Evolutionary conservation across 2,329 filamentous ascomycete species (phyloP), one percentile per base, ranked within the genome.

Genomic region (Apiospora hydei): DNA sequence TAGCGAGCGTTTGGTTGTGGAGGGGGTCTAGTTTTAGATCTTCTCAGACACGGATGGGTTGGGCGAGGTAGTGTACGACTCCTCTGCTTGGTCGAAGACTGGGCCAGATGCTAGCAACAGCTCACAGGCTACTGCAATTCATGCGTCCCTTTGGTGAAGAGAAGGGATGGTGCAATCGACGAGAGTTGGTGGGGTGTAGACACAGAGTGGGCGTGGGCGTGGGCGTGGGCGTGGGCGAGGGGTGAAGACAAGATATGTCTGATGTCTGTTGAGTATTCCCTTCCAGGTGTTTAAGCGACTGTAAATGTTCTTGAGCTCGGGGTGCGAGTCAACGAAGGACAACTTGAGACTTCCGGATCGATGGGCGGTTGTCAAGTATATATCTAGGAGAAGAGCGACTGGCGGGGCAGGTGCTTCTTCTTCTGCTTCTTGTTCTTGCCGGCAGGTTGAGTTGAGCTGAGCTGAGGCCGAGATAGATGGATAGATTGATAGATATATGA

Each of bases 271-370:
- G 76, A 70, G 72, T 74, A 78, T 79, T 74, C 78, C 77, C 75
- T 80, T 79, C 75, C 76, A 78, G 75, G 77, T 79, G 79, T 80
- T 64, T 77, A 79, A 80, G 79, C 78, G 78, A 80, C 78, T 79
- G 79, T 77, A 80, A 77, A 79, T 80, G 77, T 77, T 73, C 76
- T 77, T 76, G 74, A 74, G 75, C 75, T 75, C 75, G 74, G 77
- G 71, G 72, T 74, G 41, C 68, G 76, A 71, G 74, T 77, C 76
- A 79, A 79, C 75, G 77, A 75, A 72, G 72, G 74, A 72, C 70
- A 43, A 38, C 72, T 72, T 74, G 72, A 73, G 75, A 74, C 76
- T 70, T 70, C 70, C 73, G 70, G 16, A 68, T 72, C 71, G 70
- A 72, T 14, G 70, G 73, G 74, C 72, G 75, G 75, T 75, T 53